These are phyloP conservation scores for Trypanosoma theileri DNA, from an alignment of 208 protist genomes.

Conservation along the genomic window DNA sequence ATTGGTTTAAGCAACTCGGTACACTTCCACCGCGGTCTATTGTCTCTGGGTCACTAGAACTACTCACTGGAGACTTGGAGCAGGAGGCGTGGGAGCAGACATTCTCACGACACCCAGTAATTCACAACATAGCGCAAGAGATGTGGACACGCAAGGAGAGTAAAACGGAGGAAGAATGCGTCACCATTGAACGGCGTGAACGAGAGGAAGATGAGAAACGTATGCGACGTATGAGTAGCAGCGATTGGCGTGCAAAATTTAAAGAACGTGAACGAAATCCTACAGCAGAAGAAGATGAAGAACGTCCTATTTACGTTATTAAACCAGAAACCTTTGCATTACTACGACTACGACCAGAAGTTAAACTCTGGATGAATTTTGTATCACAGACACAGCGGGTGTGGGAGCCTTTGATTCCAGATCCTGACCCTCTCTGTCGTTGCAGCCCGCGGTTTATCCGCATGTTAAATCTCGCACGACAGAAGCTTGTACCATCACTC, in stretches of 20 bases:
- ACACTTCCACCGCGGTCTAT: slow-evolving; percentile 73
- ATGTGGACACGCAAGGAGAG: slow-evolving; percentile 80
- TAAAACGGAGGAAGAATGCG: slow-evolving; percentile 71
- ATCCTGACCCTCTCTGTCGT: slow-evolving; percentile 70
- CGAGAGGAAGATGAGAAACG: slow-evolving; percentile 84
- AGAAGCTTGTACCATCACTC: slow-evolving; percentile 85
- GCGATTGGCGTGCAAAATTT: slow-evolving; percentile 85
- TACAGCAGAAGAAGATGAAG: slow-evolving; percentile 72
- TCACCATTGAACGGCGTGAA: slow-evolving; percentile 65
- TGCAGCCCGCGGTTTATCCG: slow-evolving; percentile 72
- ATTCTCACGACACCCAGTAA: slow-evolving; percentile 73
- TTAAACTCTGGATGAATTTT: slow-evolving; percentile 75
- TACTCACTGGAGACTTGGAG: slow-evolving; percentile 68
- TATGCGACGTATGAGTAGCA: slow-evolving; percentile 89
- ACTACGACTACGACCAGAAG: slow-evolving; percentile 72
- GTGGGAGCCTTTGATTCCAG: slow-evolving; percentile 72
- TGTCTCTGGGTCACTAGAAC: slow-evolving; percentile 67
- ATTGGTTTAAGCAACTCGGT: slow-evolving; percentile 89
- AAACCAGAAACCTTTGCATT: slow-evolving; percentile 81
- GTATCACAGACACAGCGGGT: slow-evolving; percentile 71
- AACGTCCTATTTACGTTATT: slow-evolving; percentile 80
- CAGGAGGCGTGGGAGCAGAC: slow-evolving; percentile 74
- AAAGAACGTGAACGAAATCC: slow-evolving; percentile 84
- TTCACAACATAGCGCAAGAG: slow-evolving; percentile 79
- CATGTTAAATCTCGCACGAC: slow-evolving; percentile 82